phyloP scores from a whole-genome alignment of 2,329 filamentous ascomycete species.

The Elsinoe necatrix region DNA sequence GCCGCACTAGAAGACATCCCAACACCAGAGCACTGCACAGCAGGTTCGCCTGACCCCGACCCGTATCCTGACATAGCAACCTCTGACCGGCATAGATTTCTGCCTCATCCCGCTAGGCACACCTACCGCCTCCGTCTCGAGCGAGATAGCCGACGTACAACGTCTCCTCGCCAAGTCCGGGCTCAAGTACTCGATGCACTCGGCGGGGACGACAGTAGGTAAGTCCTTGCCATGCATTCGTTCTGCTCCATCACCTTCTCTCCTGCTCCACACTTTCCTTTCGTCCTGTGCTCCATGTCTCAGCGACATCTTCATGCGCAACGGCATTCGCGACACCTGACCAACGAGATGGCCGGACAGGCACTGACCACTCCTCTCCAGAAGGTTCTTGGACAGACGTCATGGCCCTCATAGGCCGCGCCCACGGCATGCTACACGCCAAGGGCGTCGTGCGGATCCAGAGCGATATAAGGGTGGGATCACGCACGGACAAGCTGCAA shows the following conservation, averaged over 20 bases:
- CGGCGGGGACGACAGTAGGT: conserved; percentile 88
- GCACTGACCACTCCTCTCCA: not conserved
- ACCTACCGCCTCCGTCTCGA: conserved; percentile 41
- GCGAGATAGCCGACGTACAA: conserved; percentile 81
- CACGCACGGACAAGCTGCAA: conserved; percentile 79
- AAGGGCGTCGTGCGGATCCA: conserved; percentile 76
- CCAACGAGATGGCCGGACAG: too few relatives aligned
- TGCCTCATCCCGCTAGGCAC: conserved; percentile 74
- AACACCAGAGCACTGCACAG: conserved; percentile 51
- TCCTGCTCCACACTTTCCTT: not conserved
- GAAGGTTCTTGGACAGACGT: conserved; percentile 89
- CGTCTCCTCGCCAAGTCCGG: conserved; percentile 72
- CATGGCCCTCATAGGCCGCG: conserved; percentile 76
- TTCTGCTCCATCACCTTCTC: not conserved
- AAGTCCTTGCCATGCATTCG: conserved; percentile 30
- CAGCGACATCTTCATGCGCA: too few relatives aligned
- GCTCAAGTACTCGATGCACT: conserved; percentile 81
- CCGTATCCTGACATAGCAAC: not conserved
- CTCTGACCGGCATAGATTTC: conserved; percentile 52
- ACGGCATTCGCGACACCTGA: too few relatives aligned
- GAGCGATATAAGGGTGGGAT: conserved; percentile 77
- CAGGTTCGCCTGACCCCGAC: conserved; percentile 29
- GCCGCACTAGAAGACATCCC: not conserved
- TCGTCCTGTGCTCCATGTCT: too few relatives aligned
- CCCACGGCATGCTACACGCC: conserved; percentile 67